Conservation (phyloP, 1,139 yeast genomes). For the Yamadazyma dendronema region DNA sequence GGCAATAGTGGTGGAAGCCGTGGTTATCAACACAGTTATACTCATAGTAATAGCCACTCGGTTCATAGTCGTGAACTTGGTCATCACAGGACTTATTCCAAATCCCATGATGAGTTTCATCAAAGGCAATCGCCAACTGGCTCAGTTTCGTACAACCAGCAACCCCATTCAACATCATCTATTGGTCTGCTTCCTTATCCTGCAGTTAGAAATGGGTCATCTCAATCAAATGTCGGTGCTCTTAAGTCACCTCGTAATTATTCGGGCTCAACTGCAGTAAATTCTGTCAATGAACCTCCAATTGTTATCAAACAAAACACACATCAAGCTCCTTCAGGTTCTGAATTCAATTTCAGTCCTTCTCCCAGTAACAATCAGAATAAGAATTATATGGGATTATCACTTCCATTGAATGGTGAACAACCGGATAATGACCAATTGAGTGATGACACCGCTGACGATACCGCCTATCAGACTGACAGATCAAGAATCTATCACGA, state of each 20-base stretch:
- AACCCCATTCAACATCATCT: too few relatives aligned
- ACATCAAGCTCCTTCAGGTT: constrained; percentile 6
- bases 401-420: constrained; percentile 20
- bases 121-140: background rate
- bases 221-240: constrained; percentile 3
- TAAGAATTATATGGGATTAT: constrained; percentile 33
- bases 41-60: too few relatives aligned
- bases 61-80: background rate
- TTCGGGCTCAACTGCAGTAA: constrained; percentile 15
- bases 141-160: too few relatives aligned
- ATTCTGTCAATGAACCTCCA: constrained; percentile 11
- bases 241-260: constrained; percentile 12
- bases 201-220: background rate
- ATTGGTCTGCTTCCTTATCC: background rate
- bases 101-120: background rate
- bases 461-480: constrained; percentile 9
- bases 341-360: constrained; percentile 17
- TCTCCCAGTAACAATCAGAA: constrained; percentile 8
- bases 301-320: constrained; percentile 10
- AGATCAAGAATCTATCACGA: constrained; percentile 11
- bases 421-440: constrained; percentile 3
- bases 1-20: background rate
- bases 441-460: constrained; percentile 7
- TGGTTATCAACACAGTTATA: too few relatives aligned
- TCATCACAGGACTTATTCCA: background rate